Evolutionary conservation across 306 rosid species (phyloP), one percentile per base, ranked within the genome.

Genomic region (Mucuna pruriens): DNA sequence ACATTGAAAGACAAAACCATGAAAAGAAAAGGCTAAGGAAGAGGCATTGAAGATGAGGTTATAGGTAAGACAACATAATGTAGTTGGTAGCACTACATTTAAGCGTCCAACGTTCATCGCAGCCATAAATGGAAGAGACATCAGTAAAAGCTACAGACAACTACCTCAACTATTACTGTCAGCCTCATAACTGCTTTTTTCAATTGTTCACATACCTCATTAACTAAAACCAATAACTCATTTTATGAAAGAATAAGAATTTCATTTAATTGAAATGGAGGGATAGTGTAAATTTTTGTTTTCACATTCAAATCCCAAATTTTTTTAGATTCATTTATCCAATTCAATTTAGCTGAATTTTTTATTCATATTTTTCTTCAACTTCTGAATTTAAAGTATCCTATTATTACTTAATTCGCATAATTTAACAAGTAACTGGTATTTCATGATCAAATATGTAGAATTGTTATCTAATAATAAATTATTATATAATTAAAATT

Each of bases 181-280:
- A 90, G 86, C 67, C 78, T 85, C 87, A 85, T 90, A 54, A 88
- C 84, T 86, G 86, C 92, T 70, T 78, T 76, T 85, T 82, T 51
- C 78, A 81, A 60, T 36, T 13, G 46, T 49, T 84, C 80, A 84
- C 85, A 29, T 10, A 23, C 39, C 65, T 57, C 85, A 64, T 75
- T 83, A 52, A 84, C 84, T 83, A 7, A 34, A 66, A 64, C 73
- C 13, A 36, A 17, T n/a, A n/a, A 60, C 36, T 12, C 36, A 31
- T 19, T 19, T 34, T 68, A 23, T 45, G 23, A 44, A 42, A 9
- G 9, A 68, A 68, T 42, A 1, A 68, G 42, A 68, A 69, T 6
- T 42, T 3, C 23, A 22, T 62, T 48, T 9, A 54, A 20, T 54
- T 20, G 4, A 15, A 4, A 9, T 11, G 10, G 5, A 36, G 6